Evolutionary conservation across 148 eudicot species (phyloP), one percentile per base, ranked within the genome.

Genomic region (Rhododendron vialii): DNA sequence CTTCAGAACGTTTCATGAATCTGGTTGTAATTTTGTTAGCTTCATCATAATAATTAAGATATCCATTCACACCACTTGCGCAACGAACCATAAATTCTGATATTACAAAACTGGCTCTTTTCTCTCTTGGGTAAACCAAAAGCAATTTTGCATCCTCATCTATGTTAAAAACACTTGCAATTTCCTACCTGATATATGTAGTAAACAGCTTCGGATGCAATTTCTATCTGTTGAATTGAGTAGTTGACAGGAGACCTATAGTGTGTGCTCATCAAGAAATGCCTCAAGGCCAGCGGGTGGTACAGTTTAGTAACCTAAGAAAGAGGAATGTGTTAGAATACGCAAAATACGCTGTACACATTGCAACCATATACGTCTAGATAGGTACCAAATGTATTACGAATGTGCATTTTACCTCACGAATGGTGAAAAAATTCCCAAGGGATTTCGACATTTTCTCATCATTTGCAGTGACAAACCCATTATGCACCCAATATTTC

Each of bases 231-330:
- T 53, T 89, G 74, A 53, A 92, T 85, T 15, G 97, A 91, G 90
- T 95, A 95, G 88, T 93, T 95, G 83, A 96, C 95, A 63, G 93
- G 94, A 85, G 98, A 95, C 47, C 95, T 90, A 83, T 95, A 96
- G 87, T 95, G 95, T 83, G 93, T 91, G 74, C 96, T 90, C 89
- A 95, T 81, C 90, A 96, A 87, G 87, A 94, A 96, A 83, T 94
- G 87, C 93, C 98, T 92, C 92, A 96, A 89, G 47, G 99, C 96
- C 85, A 96, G 92, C 36, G 99, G 98, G 89, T 96, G 99, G 90
- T 94, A 95, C 71, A 84, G 41, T 63, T 91, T 87, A 38, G 95
- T 94, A 80, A 94, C 99, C 98, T 96, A 88, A 63, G 71, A 83
- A 17, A 73, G 26, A 41, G 86, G 5, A 61, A 41, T 22, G 24